Conservation (phyloP, 176 grass and related monocot species). For the Canna indica region DNA sequence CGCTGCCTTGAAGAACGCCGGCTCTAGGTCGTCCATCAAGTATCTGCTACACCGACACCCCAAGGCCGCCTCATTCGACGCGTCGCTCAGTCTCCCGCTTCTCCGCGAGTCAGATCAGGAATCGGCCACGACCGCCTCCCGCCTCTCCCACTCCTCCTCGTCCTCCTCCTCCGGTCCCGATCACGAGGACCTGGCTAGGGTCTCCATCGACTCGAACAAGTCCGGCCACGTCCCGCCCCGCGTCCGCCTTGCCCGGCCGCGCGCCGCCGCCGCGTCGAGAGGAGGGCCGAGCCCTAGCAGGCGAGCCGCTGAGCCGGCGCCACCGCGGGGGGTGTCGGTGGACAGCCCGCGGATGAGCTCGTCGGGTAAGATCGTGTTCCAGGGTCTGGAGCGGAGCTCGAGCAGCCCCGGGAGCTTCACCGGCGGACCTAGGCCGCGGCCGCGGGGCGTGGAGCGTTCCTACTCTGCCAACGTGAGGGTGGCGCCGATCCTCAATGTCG, state of each 20-base stretch:
- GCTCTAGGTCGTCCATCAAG: conserved; percentile 41
- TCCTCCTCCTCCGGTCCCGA: conserved; percentile 21
- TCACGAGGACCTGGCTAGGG: conserved; percentile 7
- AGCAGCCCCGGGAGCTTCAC: conserved; percentile 82
- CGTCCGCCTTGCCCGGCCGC: conserved; percentile 34
- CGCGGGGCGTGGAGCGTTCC: conserved; percentile 57
- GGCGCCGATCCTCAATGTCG: conserved; percentile 71
- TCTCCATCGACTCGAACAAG: conserved; percentile 22
- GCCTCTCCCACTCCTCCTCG: conserved; percentile 12
- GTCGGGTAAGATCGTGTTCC: conserved; percentile 90
- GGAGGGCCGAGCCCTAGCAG: conserved; percentile 1
- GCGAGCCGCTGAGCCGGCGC: not conserved
- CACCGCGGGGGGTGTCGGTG: conserved; percentile 28
- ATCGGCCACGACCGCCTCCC: not conserved
- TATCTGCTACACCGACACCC: conserved; percentile 45
- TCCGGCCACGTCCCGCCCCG: conserved; percentile 28
- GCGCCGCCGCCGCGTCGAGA: conserved; percentile 2
- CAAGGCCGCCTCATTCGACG: conserved; percentile 34
- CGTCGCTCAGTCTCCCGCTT: conserved; percentile 53
- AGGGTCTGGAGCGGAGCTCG: conserved; percentile 57
- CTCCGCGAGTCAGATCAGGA: conserved; percentile 35
- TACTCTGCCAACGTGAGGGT: conserved; percentile 91
- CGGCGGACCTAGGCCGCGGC: conserved; percentile 38
- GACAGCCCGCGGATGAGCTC: conserved; percentile 90
- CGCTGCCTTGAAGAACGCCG: conserved; percentile 13